Conservation (phyloP, 2,329 filamentous ascomycete species). For the Chaetomiaceae sp. region DNA sequence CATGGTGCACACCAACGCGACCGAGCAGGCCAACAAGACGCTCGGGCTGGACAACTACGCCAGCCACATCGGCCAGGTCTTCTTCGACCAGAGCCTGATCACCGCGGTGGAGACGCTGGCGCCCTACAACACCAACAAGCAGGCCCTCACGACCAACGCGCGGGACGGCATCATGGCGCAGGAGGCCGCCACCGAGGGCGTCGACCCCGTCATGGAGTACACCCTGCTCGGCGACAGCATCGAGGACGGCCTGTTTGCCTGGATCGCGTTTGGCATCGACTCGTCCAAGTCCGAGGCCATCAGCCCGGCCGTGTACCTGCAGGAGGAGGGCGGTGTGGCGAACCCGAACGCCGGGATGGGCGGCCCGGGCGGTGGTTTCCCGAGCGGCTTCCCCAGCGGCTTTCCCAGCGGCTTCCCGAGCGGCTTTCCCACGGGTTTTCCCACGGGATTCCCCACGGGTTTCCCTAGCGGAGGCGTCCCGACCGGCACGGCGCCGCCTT, state of each 20-base stretch:
- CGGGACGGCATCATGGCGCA: conserved; percentile 30
- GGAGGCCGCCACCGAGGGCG: conserved; percentile 26
- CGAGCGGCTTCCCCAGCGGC: conserved; percentile 8
- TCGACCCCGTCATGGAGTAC: conserved; percentile 46
- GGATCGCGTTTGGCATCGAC: conserved; percentile 52
- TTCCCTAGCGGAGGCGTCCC: too few relatives aligned
- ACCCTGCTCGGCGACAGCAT: conserved; percentile 51
- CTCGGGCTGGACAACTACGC: conserved; percentile 40
- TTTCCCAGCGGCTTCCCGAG: not conserved
- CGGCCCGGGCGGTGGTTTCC: conserved; percentile 12
- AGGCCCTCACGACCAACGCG: conserved; percentile 38
- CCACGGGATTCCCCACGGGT: not conserved
- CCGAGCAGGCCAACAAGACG: conserved; percentile 39
- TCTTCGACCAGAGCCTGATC: conserved; percentile 59
- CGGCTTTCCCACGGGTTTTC: not conserved
- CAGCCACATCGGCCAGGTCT: conserved; percentile 60
- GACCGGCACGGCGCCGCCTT: too few relatives aligned
- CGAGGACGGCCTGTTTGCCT: conserved; percentile 50
- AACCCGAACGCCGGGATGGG: conserved; percentile 22
- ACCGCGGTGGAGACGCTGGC: conserved; percentile 42
- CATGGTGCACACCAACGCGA: conserved; percentile 40
- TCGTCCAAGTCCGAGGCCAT: conserved; percentile 26
- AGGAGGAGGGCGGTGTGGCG: conserved; percentile 33
- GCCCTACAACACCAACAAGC: conserved; percentile 46
- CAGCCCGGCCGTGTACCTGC: conserved; percentile 32